phyloP scores from a whole-genome alignment of 2,329 filamentous ascomycete species.

The Hypomyces rosellus region DNA sequence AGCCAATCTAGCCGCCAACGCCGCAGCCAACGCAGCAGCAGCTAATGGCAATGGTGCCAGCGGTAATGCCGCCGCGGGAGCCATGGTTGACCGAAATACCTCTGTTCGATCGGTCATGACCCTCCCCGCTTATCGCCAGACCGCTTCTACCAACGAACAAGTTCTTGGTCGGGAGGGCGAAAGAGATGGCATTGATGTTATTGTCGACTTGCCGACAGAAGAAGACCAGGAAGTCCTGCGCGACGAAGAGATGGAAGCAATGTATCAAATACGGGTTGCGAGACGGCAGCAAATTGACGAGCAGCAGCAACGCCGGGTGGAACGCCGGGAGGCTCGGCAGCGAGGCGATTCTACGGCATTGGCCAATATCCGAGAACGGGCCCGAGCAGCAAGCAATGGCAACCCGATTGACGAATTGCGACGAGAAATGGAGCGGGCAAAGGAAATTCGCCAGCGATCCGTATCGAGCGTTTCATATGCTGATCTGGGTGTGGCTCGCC shows the following conservation, averaged over 20 bases:
- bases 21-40: not conserved
- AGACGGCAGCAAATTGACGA: slow-evolving; percentile 70
- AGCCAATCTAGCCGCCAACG: not conserved
- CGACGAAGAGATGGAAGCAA: slow-evolving; percentile 84
- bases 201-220: slow-evolving; percentile 74
- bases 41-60: not conserved
- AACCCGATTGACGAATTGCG: slow-evolving; percentile 56
- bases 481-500: slow-evolving; percentile 67
- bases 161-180: slow-evolving; percentile 87
- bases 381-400: slow-evolving; percentile 39
- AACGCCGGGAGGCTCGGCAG: slow-evolving; percentile 64
- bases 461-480: slow-evolving; percentile 73
- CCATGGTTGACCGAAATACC: slow-evolving; percentile 68
- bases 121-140: slow-evolving; percentile 73
- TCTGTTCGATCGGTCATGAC: slow-evolving; percentile 93
- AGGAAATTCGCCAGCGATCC: slow-evolving; percentile 55
- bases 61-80: slow-evolving; percentile 21
- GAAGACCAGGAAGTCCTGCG: slow-evolving; percentile 74
- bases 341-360: slow-evolving; percentile 64
- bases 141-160: slow-evolving; percentile 68
- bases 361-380: slow-evolving; percentile 56
- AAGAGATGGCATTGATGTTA: slow-evolving; percentile 81
- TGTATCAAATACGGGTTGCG: slow-evolving; percentile 82
- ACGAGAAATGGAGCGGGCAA: slow-evolving; percentile 48
- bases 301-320: slow-evolving; percentile 66